phyloP scores from a whole-genome alignment of 2,329 filamentous ascomycete species.

The Drechslerella coelobrocha region DNA sequence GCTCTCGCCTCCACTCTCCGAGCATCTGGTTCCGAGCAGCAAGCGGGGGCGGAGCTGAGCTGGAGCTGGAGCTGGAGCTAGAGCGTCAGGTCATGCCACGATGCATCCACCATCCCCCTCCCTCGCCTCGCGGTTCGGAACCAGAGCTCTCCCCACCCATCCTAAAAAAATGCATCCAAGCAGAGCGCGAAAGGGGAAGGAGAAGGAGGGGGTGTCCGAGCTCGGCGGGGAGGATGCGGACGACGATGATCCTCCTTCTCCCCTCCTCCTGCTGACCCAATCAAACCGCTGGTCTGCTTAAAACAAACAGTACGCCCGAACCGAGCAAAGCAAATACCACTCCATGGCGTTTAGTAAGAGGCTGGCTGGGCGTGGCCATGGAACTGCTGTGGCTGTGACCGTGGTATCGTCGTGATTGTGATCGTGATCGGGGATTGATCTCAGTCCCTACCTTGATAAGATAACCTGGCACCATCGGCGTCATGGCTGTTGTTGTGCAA shows the following conservation, averaged over 20 bases:
- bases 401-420: no score
- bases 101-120: conserved; percentile 16
- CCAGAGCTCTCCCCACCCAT: no score
- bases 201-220: neutral
- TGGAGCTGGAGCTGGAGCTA: no score
- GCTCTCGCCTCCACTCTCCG: conserved; percentile 8
- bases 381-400: no score
- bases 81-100: conserved; percentile 47
- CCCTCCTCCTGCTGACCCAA: neutral
- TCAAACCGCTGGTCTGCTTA: neutral
- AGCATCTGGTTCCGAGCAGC: neutral
- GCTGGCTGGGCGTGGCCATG: no score
- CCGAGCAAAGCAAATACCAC: neutral
- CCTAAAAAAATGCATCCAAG: no score
- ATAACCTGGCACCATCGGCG: no score
- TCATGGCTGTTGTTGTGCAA: neutral
- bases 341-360: no score
- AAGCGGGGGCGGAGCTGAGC: conserved; percentile 5
- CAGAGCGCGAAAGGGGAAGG: neutral
- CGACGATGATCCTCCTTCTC: conserved; percentile 12
- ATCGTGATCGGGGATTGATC: neutral
- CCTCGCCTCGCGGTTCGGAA: neutral
- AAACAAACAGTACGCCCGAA: neutral
- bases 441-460: neutral
- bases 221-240: neutral